These are phyloP conservation scores for Rheum nobile DNA, from an alignment of 148 eudicot species.

Conservation along the genomic window DNA sequence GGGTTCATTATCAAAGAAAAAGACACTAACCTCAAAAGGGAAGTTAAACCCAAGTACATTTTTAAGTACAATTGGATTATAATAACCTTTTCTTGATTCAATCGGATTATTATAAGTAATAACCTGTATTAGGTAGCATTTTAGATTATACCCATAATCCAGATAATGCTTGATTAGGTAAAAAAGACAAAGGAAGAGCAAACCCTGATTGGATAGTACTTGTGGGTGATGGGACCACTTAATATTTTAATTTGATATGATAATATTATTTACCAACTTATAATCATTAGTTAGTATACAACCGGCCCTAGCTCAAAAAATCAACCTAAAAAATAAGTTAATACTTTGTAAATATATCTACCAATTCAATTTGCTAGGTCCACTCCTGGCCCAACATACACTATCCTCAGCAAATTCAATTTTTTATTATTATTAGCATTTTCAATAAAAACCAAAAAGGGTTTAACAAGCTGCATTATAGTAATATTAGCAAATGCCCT, in stretches of 20 bases:
- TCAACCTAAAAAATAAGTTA: no score
- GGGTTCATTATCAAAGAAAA: neutral
- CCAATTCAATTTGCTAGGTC: neutral
- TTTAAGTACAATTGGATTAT: neutral
- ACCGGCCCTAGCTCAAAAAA: no score
- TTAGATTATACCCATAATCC: neutral
- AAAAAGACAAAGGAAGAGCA: neutral
- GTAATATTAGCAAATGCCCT: neutral
- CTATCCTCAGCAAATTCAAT: neutral
- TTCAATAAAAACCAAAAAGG: neutral
- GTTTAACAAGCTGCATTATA: neutral
- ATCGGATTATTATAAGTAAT: neutral
- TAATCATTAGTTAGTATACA: neutral
- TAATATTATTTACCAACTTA: neutral
- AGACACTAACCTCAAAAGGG: neutral
- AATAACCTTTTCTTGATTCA: neutral
- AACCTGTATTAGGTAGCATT: neutral
- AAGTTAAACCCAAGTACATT: neutral
- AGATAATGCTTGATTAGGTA: neutral
- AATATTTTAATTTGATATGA: neutral
- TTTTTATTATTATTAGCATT: neutral
- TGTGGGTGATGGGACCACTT: neutral
- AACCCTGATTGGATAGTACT: neutral
- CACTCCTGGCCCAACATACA: neutral
- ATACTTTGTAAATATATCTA: neutral